Conservation (phyloP, 768 basidiomycete genomes). For the Trametes maxima region DNA sequence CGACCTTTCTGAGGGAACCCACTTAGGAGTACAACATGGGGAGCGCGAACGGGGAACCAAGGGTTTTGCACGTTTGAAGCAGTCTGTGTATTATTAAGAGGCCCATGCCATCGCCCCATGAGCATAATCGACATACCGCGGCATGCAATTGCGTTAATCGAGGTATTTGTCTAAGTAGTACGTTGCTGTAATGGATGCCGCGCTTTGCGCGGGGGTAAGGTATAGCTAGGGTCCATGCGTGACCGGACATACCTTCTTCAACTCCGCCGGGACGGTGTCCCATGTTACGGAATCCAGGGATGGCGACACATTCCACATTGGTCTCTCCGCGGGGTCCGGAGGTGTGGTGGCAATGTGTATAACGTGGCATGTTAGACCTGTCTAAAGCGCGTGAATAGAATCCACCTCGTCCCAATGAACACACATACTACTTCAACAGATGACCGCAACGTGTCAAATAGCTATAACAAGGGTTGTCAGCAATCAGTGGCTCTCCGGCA, state of each 20-base stretch:
- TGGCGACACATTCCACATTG: constrained; percentile 50
- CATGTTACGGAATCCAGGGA: constrained; percentile 44
- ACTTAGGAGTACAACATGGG: constrained; percentile 49
- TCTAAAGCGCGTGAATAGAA: constrained; percentile 8
- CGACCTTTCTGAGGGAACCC: constrained; percentile 48
- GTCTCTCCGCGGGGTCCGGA: constrained; percentile 57
- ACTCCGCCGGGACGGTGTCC: constrained; percentile 60
- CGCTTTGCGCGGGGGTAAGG: constrained; percentile 42
- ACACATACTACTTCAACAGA: constrained; percentile 9
- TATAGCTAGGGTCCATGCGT: neutral
- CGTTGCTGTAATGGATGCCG: constrained; percentile 57
- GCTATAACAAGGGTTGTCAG: constrained; percentile 33
- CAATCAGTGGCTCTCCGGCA: neutral
- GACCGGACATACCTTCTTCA: constrained; percentile 53
- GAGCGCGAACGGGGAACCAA: constrained; percentile 57
- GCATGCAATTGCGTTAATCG: constrained; percentile 54
- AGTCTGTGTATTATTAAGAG: constrained; percentile 37
- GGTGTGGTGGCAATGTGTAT: constrained; percentile 62
- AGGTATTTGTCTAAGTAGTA: constrained; percentile 48
- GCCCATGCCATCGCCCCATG: neutral
- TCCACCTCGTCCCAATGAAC: neutral
- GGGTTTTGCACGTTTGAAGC: constrained; percentile 41
- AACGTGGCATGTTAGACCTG: constrained; percentile 34
- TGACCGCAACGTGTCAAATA: constrained; percentile 40
- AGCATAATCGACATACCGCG: constrained; percentile 39